A percentile compares a stretch with the other conserved stretches of the same genome.
These are phyloP conservation scores for Termitomyces sp. DNA, from an alignment of 768 basidiomycete species.

Conservation along the genomic window DNA sequence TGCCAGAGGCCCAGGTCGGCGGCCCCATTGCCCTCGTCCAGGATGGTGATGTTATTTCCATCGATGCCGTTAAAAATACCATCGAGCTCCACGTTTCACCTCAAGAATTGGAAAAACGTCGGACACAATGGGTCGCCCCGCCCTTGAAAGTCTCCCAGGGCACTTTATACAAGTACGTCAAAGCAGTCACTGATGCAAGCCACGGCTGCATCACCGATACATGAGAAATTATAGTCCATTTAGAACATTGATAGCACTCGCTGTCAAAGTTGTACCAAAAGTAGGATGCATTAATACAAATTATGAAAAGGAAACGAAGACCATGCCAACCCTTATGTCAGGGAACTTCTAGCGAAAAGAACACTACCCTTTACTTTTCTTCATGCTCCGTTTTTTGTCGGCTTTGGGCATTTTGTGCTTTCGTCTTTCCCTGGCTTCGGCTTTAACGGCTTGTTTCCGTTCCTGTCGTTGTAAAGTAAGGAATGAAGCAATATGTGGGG, in stretches of 20 bases:
- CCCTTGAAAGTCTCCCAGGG: constrained; percentile 81
- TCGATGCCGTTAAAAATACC: constrained; percentile 85
- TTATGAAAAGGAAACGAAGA: not conserved
- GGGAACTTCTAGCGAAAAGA: not conserved
- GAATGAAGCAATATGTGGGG: not conserved
- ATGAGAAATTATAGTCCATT: constrained; percentile 24
- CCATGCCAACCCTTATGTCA: not conserved
- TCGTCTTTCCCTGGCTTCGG: constrained; percentile 80
- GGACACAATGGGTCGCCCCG: constrained; percentile 73
- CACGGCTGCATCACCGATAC: constrained; percentile 90
- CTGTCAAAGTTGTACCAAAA: not conserved
- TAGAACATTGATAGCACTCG: not conserved
- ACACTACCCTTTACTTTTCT: constrained; percentile 36
- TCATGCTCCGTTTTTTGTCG: constrained; percentile 87
- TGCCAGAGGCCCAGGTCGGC: constrained; percentile 92
- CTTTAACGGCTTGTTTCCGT: constrained; percentile 86
- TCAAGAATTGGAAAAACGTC: constrained; percentile 73
- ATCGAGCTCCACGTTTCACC: constrained; percentile 73
- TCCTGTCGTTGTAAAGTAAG: constrained; percentile 45
- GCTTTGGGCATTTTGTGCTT: constrained; percentile 94
- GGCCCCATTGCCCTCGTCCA: constrained; percentile 88
- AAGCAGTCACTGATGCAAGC: constrained; percentile 85
- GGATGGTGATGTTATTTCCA: constrained; percentile 83
- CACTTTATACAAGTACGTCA: constrained; percentile 85
- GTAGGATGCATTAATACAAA: constrained; percentile 1